Evolutionary conservation across 257 asterid species (phyloP).

Genomic region (Scutellaria baicalensis): DNA sequence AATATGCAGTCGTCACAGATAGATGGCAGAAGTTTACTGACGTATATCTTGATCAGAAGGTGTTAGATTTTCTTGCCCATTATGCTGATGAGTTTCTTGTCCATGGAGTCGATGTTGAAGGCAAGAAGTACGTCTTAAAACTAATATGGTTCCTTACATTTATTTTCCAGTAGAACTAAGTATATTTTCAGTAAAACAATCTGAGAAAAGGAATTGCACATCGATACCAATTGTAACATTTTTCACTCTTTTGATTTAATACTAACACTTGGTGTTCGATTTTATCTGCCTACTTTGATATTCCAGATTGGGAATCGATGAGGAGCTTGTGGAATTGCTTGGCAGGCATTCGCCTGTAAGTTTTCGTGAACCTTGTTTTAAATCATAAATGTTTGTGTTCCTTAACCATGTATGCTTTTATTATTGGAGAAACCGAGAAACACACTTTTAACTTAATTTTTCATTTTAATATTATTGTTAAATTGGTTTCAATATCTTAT

Average conservation of each 20-base stretch:
- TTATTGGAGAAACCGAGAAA: neutral
- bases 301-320: conserved; percentile 89
- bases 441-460: neutral
- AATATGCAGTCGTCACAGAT: conserved; percentile 85
- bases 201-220: neutral
- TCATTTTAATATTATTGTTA: neutral
- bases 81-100: conserved; percentile 93
- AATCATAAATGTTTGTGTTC: neutral
- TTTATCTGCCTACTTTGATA: conserved; percentile 6
- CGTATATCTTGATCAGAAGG: conserved; percentile 67
- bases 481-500: neutral
- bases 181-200: neutral
- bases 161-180: neutral
- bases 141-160: neutral
- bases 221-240: neutral
- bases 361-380: neutral
- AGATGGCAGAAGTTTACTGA: conserved; percentile 96
- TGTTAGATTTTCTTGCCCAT: conserved; percentile 56
- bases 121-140: conserved; percentile 59
- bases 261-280: neutral
- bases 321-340: conserved; percentile 87
- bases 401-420: neutral
- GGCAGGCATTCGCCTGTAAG: conserved; percentile 73
- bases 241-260: neutral
- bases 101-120: conserved; percentile 99